Conservation (phyloP, 2,329 filamentous ascomycete species). For the Penicillium nordicum region DNA sequence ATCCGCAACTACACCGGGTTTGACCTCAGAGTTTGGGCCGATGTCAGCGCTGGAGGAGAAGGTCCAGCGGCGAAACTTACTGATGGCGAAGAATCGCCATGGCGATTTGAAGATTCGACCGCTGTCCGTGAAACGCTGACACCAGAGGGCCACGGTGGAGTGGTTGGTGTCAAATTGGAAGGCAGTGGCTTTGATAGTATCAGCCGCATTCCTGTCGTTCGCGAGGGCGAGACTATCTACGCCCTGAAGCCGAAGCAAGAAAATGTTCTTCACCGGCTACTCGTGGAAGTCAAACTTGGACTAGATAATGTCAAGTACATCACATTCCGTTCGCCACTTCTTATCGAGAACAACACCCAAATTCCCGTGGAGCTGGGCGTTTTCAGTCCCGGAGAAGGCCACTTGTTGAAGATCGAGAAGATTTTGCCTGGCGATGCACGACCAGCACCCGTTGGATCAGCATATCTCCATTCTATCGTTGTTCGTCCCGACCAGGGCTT, state of each 20-base stretch:
- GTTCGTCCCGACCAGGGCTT: constrained; percentile 93
- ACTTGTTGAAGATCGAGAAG: constrained; percentile 96
- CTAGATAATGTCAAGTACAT: constrained; percentile 97
- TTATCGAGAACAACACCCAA: constrained; percentile 94
- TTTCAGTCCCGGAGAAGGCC: constrained; percentile 79
- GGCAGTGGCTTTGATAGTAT: constrained; percentile 91
- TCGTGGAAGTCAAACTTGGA: constrained; percentile 90
- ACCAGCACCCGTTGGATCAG: constrained; percentile 87
- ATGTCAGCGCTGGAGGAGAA: constrained; percentile 66
- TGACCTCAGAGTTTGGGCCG: constrained; percentile 77
- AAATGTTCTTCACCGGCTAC: constrained; percentile 77
- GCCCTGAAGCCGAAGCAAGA: constrained; percentile 84
- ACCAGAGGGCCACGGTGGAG: constrained; percentile 73
- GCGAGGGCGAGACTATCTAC: constrained; percentile 92
- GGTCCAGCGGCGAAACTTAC: constrained; percentile 68
- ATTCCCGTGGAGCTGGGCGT: constrained; percentile 93
- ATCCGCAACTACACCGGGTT: constrained; percentile 97
- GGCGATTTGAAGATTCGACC: constrained; percentile 95
- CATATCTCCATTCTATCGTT: constrained; percentile 82
- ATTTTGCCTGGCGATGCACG: constrained; percentile 86
- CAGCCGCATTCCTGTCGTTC: constrained; percentile 80
- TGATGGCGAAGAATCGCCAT: constrained; percentile 88
- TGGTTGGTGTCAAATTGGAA: constrained; percentile 80
- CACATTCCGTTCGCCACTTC: constrained; percentile 83
- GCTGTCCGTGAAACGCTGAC: constrained; percentile 92